Conservation (phyloP, 768 basidiomycete genomes). For the Coprinopsis sp. region DNA sequence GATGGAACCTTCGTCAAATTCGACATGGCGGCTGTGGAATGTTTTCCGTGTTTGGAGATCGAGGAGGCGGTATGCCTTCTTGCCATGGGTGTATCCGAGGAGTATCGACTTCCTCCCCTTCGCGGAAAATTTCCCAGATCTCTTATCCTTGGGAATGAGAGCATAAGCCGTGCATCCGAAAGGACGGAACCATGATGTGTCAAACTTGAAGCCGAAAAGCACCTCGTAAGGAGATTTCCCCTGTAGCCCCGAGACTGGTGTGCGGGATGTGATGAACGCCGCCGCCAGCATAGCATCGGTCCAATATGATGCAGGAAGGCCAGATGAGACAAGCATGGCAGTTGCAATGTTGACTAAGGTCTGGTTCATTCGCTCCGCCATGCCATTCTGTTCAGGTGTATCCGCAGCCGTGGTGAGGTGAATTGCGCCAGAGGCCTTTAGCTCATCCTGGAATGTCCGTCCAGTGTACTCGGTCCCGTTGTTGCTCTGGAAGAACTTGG, state of each 20-base stretch:
- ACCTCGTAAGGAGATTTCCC: constrained; percentile 18
- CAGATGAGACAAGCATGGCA: constrained; percentile 20
- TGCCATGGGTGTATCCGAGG: constrained; percentile 13
- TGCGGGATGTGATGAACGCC: constrained; percentile 16
- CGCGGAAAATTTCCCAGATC: constrained; percentile 13
- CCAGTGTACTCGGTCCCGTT: constrained; percentile 10
- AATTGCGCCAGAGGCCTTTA: constrained; percentile 4
- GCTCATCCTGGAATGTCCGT: constrained; percentile 2
- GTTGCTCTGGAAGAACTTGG: constrained; percentile 9
- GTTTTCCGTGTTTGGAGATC: constrained; percentile 2
- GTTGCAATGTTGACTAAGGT: constrained; percentile 17
- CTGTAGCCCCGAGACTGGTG: constrained; percentile 15
- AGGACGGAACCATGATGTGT: constrained; percentile 11
- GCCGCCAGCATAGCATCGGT: constrained; percentile 17
- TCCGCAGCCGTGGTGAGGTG: constrained; percentile 9
- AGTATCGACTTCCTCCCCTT: constrained; percentile 13
- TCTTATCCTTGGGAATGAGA: constrained; percentile 15
- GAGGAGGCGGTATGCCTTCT: constrained; percentile 15
- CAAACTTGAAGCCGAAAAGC: constrained; percentile 10
- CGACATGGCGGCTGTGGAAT: constrained; percentile 9
- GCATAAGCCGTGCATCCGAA: constrained; percentile 16
- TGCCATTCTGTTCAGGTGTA: constrained; percentile 24
- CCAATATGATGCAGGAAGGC: constrained; percentile 22
- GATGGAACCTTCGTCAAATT: constrained; percentile 6
- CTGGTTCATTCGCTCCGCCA: constrained; percentile 26